Evolutionary conservation across 176 grass and related monocot genomes (phyloP).

Genomic region (Leersia perrieri): DNA sequence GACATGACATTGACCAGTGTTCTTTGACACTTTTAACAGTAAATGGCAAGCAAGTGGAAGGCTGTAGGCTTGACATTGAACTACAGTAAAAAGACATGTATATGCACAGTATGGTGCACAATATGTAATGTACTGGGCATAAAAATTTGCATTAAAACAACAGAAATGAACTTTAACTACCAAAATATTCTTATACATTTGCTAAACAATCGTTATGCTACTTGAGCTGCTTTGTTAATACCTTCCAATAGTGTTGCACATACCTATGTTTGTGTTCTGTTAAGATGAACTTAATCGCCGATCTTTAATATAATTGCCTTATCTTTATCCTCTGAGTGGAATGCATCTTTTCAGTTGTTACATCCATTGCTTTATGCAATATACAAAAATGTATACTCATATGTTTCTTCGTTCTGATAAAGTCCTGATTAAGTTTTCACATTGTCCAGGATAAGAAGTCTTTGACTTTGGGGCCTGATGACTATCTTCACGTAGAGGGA

Average conservation of each 20-base stretch:
- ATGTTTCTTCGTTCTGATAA: background rate
- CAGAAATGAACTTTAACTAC: background rate
- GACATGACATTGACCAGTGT: background rate
- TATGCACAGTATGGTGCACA: background rate
- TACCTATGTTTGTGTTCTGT: background rate
- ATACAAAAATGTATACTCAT: background rate
- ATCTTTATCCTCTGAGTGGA: background rate
- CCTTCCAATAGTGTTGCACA: background rate
- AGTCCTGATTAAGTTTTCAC: slow-evolving; percentile 28
- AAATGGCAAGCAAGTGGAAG: background rate
- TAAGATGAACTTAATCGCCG: background rate
- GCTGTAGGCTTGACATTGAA: background rate
- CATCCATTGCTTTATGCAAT: background rate
- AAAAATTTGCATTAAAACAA: background rate
- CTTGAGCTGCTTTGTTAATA: background rate
- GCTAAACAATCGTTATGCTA: background rate
- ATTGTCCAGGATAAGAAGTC: slow-evolving; percentile 80
- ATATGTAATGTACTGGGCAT: background rate
- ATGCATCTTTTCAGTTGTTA: background rate
- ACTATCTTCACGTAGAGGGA: slow-evolving; percentile 86
- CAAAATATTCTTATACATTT: background rate
- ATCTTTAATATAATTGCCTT: background rate
- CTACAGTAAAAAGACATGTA: background rate
- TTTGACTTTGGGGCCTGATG: slow-evolving; percentile 67
- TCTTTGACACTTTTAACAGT: background rate